phyloP scores from a whole-genome alignment of 805 yeast species.

The Starmera dryadoides region DNA sequence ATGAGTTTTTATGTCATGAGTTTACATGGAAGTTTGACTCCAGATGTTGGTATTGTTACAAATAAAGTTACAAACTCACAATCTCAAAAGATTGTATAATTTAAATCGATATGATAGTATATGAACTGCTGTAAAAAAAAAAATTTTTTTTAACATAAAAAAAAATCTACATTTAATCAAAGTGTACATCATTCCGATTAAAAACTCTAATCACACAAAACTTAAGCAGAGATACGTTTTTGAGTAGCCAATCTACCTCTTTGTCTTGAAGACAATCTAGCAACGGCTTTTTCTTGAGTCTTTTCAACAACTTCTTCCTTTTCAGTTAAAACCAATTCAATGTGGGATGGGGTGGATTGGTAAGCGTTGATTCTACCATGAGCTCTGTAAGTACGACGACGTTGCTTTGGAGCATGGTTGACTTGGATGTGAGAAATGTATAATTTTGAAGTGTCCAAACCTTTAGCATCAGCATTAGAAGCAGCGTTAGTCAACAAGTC shows the following conservation, averaged over 20 bases:
- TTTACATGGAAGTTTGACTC: constrained; percentile 34
- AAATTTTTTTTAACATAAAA: no score
- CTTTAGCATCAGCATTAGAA: constrained; percentile 98
- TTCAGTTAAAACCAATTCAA: constrained; percentile 95
- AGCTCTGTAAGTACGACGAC: constrained; percentile 99
- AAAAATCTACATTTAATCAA: background rate
- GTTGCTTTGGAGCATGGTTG: constrained; percentile 99
- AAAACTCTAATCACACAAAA: background rate
- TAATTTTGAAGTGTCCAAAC: constrained; percentile 91
- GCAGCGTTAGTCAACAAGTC: constrained; percentile 96
- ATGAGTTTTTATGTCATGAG: constrained; percentile 50
- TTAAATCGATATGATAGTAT: no score
- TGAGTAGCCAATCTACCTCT: constrained; percentile 84
- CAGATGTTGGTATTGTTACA: constrained; percentile 28
- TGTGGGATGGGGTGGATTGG: constrained; percentile 98
- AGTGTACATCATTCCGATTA: background rate
- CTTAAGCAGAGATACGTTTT: constrained; percentile 74
- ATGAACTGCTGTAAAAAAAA: no score
- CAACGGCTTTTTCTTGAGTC: constrained; percentile 65
- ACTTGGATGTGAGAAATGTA: constrained; percentile 98
- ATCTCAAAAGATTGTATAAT: no score
- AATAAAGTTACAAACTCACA: background rate
- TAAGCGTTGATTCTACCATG: constrained; percentile 99
- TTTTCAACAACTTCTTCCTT: constrained; percentile 89
- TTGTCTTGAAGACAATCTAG: constrained; percentile 85